Evolutionary conservation across 1,284 basidiomycete species (phyloP).

Genomic region (Crucibulum parvulum): DNA sequence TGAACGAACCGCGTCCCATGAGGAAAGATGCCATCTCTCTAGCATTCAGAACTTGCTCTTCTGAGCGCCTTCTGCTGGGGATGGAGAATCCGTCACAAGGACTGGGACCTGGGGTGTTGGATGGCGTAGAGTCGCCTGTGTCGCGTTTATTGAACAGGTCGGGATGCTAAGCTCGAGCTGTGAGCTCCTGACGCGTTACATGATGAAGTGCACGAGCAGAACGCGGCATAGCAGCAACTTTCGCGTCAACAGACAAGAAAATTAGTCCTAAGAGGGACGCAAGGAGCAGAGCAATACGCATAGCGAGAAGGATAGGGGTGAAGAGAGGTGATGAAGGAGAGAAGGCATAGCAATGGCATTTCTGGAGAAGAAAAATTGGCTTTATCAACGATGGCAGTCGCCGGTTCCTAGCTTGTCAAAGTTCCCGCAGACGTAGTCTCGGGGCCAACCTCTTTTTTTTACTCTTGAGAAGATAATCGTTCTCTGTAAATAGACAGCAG

Average conservation of each 20-base stretch:
- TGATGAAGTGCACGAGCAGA: not conserved
- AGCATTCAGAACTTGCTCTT: slow-evolving; percentile 9
- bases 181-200: slow-evolving; percentile 4
- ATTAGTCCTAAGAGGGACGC: not conserved
- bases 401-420: too few relatives aligned
- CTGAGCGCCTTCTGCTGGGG: not conserved
- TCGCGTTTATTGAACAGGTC: slow-evolving; percentile 12
- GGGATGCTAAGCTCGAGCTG: slow-evolving; percentile 9
- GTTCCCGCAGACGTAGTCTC: too few relatives aligned
- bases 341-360: not conserved
- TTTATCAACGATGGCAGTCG: too few relatives aligned
- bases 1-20: slow-evolving; percentile 10
- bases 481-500: too few relatives aligned
- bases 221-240: not conserved
- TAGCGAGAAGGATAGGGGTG: not conserved
- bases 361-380: too few relatives aligned
- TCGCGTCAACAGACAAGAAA: not conserved
- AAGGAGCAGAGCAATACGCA: not conserved
- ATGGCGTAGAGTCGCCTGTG: not conserved
- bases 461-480: too few relatives aligned
- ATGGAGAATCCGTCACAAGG: not conserved
- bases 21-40: slow-evolving; percentile 10
- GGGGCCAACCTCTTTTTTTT: too few relatives aligned
- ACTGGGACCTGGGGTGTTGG: not conserved
- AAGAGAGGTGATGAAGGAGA: not conserved